phyloP scores from a whole-genome alignment of 1,284 basidiomycete species.

The Bondarzewia mesenterica region DNA sequence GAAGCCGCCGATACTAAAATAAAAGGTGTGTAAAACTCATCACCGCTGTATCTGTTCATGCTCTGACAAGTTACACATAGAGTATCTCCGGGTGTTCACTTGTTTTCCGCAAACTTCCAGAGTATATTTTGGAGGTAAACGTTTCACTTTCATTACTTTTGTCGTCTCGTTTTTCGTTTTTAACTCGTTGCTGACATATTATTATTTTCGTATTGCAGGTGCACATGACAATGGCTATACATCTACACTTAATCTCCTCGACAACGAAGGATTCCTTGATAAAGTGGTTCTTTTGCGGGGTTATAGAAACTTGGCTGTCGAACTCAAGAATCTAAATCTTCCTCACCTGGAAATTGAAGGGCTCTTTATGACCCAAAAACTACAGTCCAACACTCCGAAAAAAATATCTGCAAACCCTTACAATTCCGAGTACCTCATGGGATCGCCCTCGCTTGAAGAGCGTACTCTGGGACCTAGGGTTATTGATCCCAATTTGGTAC shows the following conservation, averaged over 20 bases:
- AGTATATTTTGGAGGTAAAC: conserved; percentile 40
- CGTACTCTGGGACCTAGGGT: not conserved
- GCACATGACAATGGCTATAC: conserved; percentile 51
- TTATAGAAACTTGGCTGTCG: conserved; percentile 36
- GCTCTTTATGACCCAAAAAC: conserved; percentile 39
- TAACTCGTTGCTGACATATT: not conserved
- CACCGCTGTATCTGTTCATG: not conserved
- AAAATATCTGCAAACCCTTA: not conserved
- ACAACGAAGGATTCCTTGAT: conserved; percentile 38
- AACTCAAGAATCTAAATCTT: conserved; percentile 34
- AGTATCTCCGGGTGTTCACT: conserved; percentile 35
- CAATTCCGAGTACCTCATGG: not conserved
- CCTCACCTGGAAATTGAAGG: conserved; percentile 36
- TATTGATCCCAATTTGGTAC: not conserved
- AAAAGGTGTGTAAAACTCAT: conserved; percentile 26
- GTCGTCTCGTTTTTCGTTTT: conserved; percentile 4
- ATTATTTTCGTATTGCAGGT: conserved; percentile 24
- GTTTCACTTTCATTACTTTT: too few relatives aligned
- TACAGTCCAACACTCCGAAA: conserved; percentile 18
- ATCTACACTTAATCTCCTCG: conserved; percentile 36
- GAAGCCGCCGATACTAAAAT: conserved; percentile 53
- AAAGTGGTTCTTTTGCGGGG: conserved; percentile 46
- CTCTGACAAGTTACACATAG: conserved; percentile 16
- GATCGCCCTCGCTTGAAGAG: not conserved
- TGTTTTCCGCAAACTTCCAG: conserved; percentile 35